Conservation (phyloP, 192 early-diverging fungal genomes). For the Fimicolochytrium jonesii region DNA sequence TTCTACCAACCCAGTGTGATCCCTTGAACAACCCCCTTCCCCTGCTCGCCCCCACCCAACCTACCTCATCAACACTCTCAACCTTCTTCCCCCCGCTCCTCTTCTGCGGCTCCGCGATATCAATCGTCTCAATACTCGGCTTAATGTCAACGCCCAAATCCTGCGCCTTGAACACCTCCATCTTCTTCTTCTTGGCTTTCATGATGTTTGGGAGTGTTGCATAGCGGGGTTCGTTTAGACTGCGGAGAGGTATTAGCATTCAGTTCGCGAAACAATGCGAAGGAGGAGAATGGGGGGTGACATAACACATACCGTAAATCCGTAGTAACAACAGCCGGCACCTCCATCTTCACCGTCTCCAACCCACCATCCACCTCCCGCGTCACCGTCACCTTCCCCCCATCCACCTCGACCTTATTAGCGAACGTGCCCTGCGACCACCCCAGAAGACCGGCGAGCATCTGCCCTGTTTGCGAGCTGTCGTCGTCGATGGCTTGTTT, state of each 20-base stretch:
- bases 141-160: constrained; percentile 82
- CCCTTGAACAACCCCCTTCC: background rate
- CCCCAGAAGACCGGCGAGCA: constrained; percentile 91
- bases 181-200: constrained; percentile 99
- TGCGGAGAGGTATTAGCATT: no score
- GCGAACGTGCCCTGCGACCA: constrained; percentile 99
- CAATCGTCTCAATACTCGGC: constrained; percentile 79
- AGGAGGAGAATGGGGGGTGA: background rate
- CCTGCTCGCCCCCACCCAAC: background rate
- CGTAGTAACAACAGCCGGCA: constrained; percentile 91
- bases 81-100: constrained; percentile 89
- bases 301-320: constrained; percentile 71
- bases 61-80: constrained; percentile 80
- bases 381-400: constrained; percentile 70
- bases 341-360: constrained; percentile 75
- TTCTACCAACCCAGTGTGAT: background rate
- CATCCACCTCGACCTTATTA: constrained; percentile 81
- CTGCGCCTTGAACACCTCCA: constrained; percentile 69
- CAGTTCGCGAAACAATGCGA: no score
- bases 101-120: constrained; percentile 89
- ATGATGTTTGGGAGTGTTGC: constrained; percentile 95
- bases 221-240: constrained; percentile 93
- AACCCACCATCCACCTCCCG: constrained; percentile 98
- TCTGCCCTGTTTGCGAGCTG: constrained; percentile 94
- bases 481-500: constrained; percentile 99